phyloP scores from a whole-genome alignment of 257 asterid species.

The Eustoma russellianum region DNA sequence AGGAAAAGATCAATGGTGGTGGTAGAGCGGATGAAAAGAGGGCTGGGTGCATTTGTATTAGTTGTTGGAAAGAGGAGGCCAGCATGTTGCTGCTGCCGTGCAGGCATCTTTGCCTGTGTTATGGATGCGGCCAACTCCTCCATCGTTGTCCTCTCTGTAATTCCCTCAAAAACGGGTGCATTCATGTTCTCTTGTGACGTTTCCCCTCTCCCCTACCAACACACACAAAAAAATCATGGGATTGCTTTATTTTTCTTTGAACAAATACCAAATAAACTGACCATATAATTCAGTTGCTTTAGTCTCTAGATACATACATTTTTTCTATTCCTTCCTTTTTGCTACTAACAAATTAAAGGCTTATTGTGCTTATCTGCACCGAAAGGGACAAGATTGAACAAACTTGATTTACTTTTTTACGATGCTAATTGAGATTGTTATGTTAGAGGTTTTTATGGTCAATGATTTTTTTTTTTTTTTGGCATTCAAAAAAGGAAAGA shows the following conservation, averaged over 20 bases:
- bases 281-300: neutral
- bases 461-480: neutral
- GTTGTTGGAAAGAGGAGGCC: conserved; percentile 64
- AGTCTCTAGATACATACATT: too few relatives aligned
- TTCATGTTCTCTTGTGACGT: conserved; percentile 28
- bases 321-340: too few relatives aligned
- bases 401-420: too few relatives aligned
- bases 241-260: neutral
- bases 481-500: too few relatives aligned
- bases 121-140: conserved; percentile 47
- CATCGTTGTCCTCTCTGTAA: conserved; percentile 63
- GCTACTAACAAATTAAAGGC: too few relatives aligned
- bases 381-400: too few relatives aligned
- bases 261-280: neutral
- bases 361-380: too few relatives aligned
- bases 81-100: conserved; percentile 74
- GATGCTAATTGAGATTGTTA: too few relatives aligned
- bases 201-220: neutral
- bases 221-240: neutral
- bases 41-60: conserved; percentile 28
- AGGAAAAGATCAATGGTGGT: neutral
- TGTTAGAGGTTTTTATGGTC: too few relatives aligned
- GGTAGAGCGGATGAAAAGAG: too few relatives aligned
- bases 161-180: conserved; percentile 49
- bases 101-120: conserved; percentile 76